Evolutionary conservation across 2,329 filamentous ascomycete genomes (phyloP).

Genomic region (Talaromyces sp.): DNA sequence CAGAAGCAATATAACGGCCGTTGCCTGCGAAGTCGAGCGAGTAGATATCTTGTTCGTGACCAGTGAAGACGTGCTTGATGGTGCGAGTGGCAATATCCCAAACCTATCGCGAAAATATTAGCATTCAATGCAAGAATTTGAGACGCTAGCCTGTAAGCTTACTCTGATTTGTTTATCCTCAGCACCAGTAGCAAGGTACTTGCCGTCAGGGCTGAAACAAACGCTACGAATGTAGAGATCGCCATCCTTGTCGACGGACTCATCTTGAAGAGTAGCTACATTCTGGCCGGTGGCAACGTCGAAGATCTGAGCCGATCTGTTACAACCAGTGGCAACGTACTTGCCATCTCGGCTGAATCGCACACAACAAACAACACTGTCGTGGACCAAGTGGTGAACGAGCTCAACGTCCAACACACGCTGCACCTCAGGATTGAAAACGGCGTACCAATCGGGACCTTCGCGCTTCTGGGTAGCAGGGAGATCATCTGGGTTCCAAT

Average conservation of each 20-base stretch:
- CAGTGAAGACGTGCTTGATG: constrained; percentile 91
- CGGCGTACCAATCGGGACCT: constrained; percentile 88
- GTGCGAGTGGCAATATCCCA: constrained; percentile 85
- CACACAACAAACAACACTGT: constrained; percentile 97
- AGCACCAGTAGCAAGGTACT: constrained; percentile 89
- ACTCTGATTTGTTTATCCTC: constrained; percentile 97
- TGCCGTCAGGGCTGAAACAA: constrained; percentile 96
- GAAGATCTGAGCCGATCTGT: constrained; percentile 98
- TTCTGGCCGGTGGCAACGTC: constrained; percentile 85
- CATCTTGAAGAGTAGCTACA: constrained; percentile 85
- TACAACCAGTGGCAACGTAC: constrained; percentile 94
- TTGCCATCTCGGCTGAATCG: constrained; percentile 94
- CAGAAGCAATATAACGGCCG: constrained; percentile 89
- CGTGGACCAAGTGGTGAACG: constrained; percentile 86
- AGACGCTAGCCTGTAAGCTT: constrained; percentile 37
- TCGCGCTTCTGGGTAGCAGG: constrained; percentile 85
- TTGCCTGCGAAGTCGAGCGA: constrained; percentile 93
- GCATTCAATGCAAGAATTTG: neutral
- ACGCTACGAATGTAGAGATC: constrained; percentile 97
- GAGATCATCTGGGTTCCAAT: constrained; percentile 81
- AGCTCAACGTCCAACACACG: constrained; percentile 90
- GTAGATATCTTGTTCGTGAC: constrained; percentile 98
- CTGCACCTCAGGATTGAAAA: constrained; percentile 90
- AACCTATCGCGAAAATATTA: constrained; percentile 45
- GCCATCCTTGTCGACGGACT: constrained; percentile 78